These are phyloP conservation scores for Mucor racemosus DNA, from an alignment of 371 early-diverging fungal species.

Conservation along the genomic window DNA sequence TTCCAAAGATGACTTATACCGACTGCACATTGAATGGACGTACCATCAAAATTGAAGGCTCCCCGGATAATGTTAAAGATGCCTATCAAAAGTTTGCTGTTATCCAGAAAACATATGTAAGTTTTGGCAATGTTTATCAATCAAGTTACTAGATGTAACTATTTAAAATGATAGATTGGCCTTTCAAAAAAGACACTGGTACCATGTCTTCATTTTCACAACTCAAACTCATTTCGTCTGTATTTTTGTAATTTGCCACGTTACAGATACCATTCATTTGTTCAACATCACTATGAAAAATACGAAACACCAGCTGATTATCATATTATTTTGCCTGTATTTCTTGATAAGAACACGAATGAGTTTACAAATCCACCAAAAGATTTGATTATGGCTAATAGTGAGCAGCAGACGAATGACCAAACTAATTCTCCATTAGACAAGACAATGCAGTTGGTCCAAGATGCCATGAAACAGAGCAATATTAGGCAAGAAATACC, in stretches of 20 bases:
- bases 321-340: conserved; percentile 19
- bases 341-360: background rate
- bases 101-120: conserved; percentile 43
- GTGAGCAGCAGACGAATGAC: background rate
- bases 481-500: background rate
- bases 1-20: conserved; percentile 27
- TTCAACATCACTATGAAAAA: conserved; percentile 11
- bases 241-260: conserved; percentile 34
- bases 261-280: conserved; percentile 28
- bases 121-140: background rate
- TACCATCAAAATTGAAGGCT: conserved; percentile 31
- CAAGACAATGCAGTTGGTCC: background rate
- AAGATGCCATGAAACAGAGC: background rate
- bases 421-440: background rate
- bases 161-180: conserved; percentile 27
- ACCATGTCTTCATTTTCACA: conserved; percentile 44
- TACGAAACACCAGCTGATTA: background rate
- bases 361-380: conserved; percentile 16
- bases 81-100: conserved; percentile 38
- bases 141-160: background rate
- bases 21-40: conserved; percentile 26
- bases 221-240: conserved; percentile 30
- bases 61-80: conserved; percentile 24
- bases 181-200: conserved; percentile 11
- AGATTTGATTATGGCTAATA: conserved; percentile 9